Percentiles rank a stretch among this genome's conserved stretches.
Conservation (phyloP, 805 yeast genomes). For the Henningerozyma blattae region DNA sequence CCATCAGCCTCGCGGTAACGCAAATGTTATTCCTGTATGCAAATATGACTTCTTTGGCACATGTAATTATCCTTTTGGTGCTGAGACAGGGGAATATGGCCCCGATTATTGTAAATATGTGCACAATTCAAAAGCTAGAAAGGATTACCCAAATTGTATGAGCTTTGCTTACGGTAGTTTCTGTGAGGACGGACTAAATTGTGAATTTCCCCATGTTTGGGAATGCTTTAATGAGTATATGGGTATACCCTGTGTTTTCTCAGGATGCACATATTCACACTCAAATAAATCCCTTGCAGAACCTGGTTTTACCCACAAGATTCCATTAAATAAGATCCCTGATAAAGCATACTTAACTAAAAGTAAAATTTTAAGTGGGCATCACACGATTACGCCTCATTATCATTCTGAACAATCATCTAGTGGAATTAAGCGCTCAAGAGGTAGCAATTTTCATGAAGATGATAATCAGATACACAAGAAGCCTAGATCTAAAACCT, state of each 20-base stretch:
- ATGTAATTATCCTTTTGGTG: conserved; percentile 2
- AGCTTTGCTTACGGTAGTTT: conserved; percentile 5
- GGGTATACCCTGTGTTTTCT: conserved; percentile 1
- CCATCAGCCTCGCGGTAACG: conserved; percentile 2
- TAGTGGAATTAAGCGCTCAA: no score
- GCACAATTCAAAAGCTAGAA: conserved; percentile 1
- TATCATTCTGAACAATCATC: no score
- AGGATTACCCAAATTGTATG: conserved; percentile 4
- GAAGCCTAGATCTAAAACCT: no score
- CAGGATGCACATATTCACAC: conserved; percentile 3
- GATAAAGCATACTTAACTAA: no score
- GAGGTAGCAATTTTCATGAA: no score
- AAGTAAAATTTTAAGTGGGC: no score
- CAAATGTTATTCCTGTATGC: conserved; percentile 4
- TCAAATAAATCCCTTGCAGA: neutral
- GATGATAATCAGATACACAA: no score
- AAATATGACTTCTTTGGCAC: neutral
- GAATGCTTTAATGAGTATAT: conserved; percentile 3
- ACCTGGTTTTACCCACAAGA: no score
- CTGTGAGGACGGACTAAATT: conserved; percentile 5
- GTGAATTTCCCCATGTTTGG: conserved; percentile 6
- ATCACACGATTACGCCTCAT: no score
- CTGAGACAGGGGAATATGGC: neutral
- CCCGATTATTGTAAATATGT: conserved; percentile 1
- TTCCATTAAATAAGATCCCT: no score